These are phyloP conservation scores for Aspergillus thermomutatus DNA, from an alignment of 2,329 filamentous ascomycete species.

Conservation along the genomic window DNA sequence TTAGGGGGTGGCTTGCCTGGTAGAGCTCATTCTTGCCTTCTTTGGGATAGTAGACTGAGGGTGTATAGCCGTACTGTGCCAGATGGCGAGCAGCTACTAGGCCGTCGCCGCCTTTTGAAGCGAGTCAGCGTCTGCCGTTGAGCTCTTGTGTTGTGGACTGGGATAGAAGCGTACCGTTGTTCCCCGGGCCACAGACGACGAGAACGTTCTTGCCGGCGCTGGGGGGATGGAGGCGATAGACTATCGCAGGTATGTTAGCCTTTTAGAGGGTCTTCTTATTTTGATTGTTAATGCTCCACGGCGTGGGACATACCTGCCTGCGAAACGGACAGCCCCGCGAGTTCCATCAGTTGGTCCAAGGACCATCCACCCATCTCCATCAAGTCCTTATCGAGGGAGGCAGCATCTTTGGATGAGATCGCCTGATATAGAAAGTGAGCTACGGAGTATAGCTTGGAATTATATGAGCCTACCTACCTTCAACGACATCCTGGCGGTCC, in stretches of 20 bases:
- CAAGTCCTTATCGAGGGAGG: constrained; percentile 85
- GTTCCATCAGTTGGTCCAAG: constrained; percentile 94
- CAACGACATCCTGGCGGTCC: constrained; percentile 39
- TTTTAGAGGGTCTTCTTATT: no score
- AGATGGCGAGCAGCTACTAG: constrained; percentile 92
- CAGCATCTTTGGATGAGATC: constrained; percentile 80
- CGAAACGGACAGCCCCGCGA: constrained; percentile 88
- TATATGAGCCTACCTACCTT: constrained; percentile 27
- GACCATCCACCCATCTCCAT: constrained; percentile 87
- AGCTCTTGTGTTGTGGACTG: constrained; percentile 1
- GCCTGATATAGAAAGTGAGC: constrained; percentile 53
- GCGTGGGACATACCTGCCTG: constrained; percentile 67
- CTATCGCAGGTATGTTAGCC: constrained; percentile 41
- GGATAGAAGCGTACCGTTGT: constrained; percentile 49
- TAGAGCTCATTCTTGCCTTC: constrained; percentile 87
- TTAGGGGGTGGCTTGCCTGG: constrained; percentile 51
- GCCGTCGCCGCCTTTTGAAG: constrained; percentile 75
- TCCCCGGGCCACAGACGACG: constrained; percentile 83
- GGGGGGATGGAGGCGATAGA: constrained; percentile 79
- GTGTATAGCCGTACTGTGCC: constrained; percentile 84
- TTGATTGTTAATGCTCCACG: background rate
- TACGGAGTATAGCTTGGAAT: background rate
- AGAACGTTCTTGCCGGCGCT: constrained; percentile 69
- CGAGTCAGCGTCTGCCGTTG: background rate
- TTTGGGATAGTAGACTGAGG: constrained; percentile 90